phyloP scores from a whole-genome alignment of 1,284 basidiomycete genomes.

The Tilletia walkeri region DNA sequence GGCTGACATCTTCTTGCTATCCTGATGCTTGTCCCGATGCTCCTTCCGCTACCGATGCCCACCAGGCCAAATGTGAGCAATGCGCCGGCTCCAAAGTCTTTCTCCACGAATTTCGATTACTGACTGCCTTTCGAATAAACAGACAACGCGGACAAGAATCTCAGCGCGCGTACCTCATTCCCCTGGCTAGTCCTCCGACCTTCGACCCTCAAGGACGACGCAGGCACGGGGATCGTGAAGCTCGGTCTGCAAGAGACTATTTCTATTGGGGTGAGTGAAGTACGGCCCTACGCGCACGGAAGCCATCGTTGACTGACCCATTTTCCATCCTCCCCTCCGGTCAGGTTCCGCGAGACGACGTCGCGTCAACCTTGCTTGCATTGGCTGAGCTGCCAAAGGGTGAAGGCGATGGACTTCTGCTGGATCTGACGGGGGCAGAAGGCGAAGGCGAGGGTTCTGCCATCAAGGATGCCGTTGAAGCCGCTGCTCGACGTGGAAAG shows the following conservation, averaged over 20 bases:
- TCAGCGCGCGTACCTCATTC: slow-evolving; percentile 64
- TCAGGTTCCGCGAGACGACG: slow-evolving; percentile 63
- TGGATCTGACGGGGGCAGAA: slow-evolving; percentile 68
- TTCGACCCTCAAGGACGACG: slow-evolving; percentile 63
- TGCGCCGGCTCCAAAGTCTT: too few relatives aligned
- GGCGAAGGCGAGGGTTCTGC: slow-evolving; percentile 60
- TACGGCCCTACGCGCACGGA: neutral
- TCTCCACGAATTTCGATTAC: too few relatives aligned
- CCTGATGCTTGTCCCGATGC: too few relatives aligned
- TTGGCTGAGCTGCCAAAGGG: slow-evolving; percentile 65
- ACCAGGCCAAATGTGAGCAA: slow-evolving; percentile 6
- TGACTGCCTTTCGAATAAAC: neutral
- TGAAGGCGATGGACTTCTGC: slow-evolving; percentile 61
- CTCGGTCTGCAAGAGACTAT: slow-evolving; percentile 32
- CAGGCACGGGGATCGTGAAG: slow-evolving; percentile 34
- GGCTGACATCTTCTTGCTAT: too few relatives aligned
- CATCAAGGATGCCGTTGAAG: slow-evolving; percentile 60
- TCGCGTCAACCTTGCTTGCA: slow-evolving; percentile 63
- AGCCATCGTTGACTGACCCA: slow-evolving; percentile 33
- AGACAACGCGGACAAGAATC: slow-evolving; percentile 69
- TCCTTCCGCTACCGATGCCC: neutral
- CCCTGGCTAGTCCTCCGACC: slow-evolving; percentile 72
- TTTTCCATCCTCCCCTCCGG: neutral
- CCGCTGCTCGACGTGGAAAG: slow-evolving; percentile 58
- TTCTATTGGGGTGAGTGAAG: slow-evolving; percentile 21